These are phyloP conservation scores for Fusarium udum DNA, from an alignment of 2,329 filamentous ascomycete species.

Conservation along the genomic window DNA sequence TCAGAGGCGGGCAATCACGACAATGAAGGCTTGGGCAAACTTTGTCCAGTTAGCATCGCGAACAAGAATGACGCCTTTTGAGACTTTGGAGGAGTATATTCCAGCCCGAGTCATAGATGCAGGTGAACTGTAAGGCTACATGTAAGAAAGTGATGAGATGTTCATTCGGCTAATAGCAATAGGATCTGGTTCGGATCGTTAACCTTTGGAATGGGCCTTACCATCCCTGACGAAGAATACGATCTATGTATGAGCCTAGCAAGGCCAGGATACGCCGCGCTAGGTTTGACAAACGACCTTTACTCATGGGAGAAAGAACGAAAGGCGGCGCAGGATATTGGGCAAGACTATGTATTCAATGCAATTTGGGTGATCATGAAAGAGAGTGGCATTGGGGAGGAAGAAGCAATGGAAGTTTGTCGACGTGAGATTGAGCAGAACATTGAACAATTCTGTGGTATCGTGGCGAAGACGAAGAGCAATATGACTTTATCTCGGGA, in stretches of 20 bases:
- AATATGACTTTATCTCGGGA: neutral
- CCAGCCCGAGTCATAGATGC: neutral
- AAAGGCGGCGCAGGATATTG: neutral
- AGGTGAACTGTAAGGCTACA: neutral
- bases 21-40: too few relatives aligned
- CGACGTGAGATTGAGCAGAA: neutral
- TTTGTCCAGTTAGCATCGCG: too few relatives aligned
- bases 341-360: neutral
- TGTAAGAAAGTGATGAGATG: too few relatives aligned
- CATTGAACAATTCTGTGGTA: neutral
- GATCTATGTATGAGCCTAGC: neutral
- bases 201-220: neutral
- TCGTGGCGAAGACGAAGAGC: rapidly evolving
- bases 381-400: rapidly evolving
- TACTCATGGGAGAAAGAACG: neutral
- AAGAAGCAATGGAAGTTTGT: neutral
- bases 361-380: neutral
- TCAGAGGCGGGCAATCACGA: too few relatives aligned
- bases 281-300: neutral
- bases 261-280: neutral
- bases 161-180: neutral
- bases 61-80: too few relatives aligned
- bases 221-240: neutral
- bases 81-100: too few relatives aligned
- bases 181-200: neutral